A percentile compares a stretch with the other conserved stretches of the same genome.
These are phyloP conservation scores for Suillus subalutaceus DNA, from an alignment of 768 basidiomycete genomes.

Conservation along the genomic window DNA sequence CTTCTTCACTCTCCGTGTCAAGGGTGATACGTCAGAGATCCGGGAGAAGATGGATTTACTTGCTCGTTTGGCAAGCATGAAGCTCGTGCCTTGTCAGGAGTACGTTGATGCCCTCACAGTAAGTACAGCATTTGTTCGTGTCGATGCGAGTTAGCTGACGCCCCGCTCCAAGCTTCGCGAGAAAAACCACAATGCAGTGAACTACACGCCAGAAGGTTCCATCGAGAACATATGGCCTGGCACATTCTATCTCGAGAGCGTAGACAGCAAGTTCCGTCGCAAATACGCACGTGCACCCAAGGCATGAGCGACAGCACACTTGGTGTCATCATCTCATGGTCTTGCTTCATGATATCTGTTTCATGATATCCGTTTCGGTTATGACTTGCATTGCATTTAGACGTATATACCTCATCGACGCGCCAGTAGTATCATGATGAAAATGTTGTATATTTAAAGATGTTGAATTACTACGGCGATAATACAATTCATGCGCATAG, in stretches of 20 bases:
- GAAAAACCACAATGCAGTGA: slow-evolving; percentile 90
- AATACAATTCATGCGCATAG: not conserved
- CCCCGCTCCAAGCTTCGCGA: slow-evolving; percentile 75
- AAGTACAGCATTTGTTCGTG: slow-evolving; percentile 29
- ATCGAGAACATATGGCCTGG: slow-evolving; percentile 95
- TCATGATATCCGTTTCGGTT: not conserved
- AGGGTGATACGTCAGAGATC: slow-evolving; percentile 86
- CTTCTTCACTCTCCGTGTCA: slow-evolving; percentile 87
- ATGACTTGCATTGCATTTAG: slow-evolving; percentile 8
- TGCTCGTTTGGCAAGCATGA: slow-evolving; percentile 78
- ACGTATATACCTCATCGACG: slow-evolving; percentile 8
- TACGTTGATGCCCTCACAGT: slow-evolving; percentile 85
- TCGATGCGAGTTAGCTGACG: not conserved
- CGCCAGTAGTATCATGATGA: not conserved
- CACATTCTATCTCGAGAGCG: slow-evolving; percentile 87
- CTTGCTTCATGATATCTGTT: slow-evolving; percentile 6
- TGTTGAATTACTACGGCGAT: not conserved
- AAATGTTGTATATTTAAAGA: not conserved
- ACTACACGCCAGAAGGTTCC: slow-evolving; percentile 84
- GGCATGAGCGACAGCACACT: slow-evolving; percentile 16
- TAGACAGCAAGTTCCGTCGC: slow-evolving; percentile 90
- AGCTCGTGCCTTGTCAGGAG: slow-evolving; percentile 89
- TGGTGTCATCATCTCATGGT: not conserved
- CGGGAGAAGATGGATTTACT: slow-evolving; percentile 80
- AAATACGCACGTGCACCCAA: slow-evolving; percentile 66